Percentiles rank a stretch among this genome's conserved stretches.
Conservation (phyloP, 495 filamentous ascomycete species). For the Sabuloglossum arenarium region DNA sequence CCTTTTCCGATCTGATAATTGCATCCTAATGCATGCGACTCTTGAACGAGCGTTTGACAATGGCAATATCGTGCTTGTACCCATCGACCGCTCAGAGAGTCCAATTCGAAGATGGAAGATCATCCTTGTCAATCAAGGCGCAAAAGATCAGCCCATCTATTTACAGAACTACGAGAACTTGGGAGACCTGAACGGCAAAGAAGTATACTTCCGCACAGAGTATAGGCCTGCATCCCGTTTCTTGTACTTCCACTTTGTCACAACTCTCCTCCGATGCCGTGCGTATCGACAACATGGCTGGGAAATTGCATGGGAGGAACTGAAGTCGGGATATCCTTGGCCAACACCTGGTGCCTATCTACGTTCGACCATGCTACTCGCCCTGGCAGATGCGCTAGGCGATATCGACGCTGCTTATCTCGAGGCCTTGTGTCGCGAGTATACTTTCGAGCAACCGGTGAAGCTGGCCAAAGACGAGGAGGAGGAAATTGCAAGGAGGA, state of each 20-base stretch:
- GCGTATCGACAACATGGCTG: not conserved
- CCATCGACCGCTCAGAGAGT: not conserved
- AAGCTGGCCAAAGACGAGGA: not conserved
- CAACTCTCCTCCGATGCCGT: not conserved
- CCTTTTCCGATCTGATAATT: not conserved
- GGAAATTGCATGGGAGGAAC: not conserved
- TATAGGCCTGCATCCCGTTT: not conserved
- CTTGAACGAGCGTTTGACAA: not conserved
- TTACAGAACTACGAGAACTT: not conserved
- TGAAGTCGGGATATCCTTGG: not conserved
- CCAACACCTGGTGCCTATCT: not conserved
- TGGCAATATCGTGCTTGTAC: constrained; percentile 1
- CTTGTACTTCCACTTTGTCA: constrained; percentile 1
- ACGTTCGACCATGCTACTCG: not conserved
- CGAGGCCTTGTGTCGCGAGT: not conserved
- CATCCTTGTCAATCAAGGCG: not conserved
- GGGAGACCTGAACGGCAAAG: not conserved
- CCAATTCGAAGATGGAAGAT: not conserved
- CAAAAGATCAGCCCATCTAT: not conserved
- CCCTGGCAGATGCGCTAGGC: not conserved
- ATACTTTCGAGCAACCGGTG: not conserved
- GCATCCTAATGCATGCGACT: not conserved
- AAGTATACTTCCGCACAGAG: not conserved
- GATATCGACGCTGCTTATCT: not conserved
- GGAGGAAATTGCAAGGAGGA: not conserved